Conservation (phyloP, 192 early-diverging fungal genomes). For the Gamsiella multidivaricata region DNA sequence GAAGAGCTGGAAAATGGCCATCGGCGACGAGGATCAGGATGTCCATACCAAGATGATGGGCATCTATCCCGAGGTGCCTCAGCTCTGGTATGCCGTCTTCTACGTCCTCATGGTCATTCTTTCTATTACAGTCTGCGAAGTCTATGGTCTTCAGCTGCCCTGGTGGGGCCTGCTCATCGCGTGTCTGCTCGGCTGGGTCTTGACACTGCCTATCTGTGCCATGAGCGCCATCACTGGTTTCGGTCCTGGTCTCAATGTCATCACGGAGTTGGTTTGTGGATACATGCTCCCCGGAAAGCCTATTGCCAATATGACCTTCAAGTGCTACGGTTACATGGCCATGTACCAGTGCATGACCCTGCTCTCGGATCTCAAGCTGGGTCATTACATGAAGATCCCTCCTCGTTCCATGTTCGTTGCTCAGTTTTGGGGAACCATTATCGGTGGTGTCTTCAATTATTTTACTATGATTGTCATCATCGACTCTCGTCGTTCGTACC, state of each 20-base stretch:
- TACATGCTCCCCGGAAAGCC: constrained; percentile 67
- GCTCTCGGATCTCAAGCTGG: constrained; percentile 77
- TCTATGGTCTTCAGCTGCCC: constrained; percentile 51
- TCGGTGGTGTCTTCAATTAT: constrained; percentile 60
- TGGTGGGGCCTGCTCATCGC: constrained; percentile 63
- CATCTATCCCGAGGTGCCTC: constrained; percentile 59
- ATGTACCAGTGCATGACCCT: constrained; percentile 81
- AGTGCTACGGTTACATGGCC: constrained; percentile 64
- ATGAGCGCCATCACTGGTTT: constrained; percentile 64
- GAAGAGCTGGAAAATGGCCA: constrained; percentile 5
- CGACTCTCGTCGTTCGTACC: constrained; percentile 20
- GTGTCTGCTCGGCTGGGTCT: constrained; percentile 40
- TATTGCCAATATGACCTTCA: constrained; percentile 67
- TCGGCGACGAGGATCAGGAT: constrained; percentile 24
- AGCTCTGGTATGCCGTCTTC: constrained; percentile 61
- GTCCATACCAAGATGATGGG: constrained; percentile 55
- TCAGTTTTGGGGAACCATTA: constrained; percentile 68
- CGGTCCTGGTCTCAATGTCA: constrained; percentile 61
- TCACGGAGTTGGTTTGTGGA: constrained; percentile 69
- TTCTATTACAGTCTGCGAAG: constrained; percentile 42
- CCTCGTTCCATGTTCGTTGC: constrained; percentile 71
- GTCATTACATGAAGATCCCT: constrained; percentile 78
- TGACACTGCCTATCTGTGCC: constrained; percentile 67
- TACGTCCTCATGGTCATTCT: constrained; percentile 51
- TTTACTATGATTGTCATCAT: constrained; percentile 50